Evolutionary conservation across 106 monocot genomes (phyloP).

Genomic region (Narthecium ossifragum): DNA sequence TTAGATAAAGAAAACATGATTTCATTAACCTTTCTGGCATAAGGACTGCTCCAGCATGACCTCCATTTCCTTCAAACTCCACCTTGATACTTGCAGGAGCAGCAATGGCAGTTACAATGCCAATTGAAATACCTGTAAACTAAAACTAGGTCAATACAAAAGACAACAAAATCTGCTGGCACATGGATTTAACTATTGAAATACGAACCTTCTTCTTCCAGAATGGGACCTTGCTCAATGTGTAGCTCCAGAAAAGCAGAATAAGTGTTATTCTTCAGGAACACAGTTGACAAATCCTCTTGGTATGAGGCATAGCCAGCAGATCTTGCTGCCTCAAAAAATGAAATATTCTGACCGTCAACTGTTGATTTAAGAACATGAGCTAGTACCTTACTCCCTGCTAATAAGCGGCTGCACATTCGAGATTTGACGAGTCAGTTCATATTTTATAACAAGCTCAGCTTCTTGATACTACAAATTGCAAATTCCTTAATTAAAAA

Average conservation of each 20-base stretch:
- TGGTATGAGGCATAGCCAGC: slow-evolving; percentile 58
- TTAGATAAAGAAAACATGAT: too few species aligned
- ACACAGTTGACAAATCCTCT: slow-evolving; percentile 55
- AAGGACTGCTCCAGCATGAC: slow-evolving; percentile 98
- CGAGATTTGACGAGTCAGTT: slow-evolving; percentile 1
- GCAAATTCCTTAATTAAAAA: too few species aligned
- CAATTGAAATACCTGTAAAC: slow-evolving; percentile 58
- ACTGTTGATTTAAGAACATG: slow-evolving; percentile 50
- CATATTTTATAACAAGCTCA: too few species aligned
- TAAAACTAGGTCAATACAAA: neutral
- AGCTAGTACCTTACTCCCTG: slow-evolving; percentile 56
- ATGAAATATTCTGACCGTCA: slow-evolving; percentile 78
- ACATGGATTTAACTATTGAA: slow-evolving; percentile 7
- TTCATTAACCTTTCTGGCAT: slow-evolving; percentile 93
- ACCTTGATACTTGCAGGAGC: slow-evolving; percentile 96
- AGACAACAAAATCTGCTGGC: too few species aligned
- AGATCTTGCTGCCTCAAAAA: slow-evolving; percentile 72
- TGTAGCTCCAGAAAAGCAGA: slow-evolving; percentile 93
- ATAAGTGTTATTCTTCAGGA: slow-evolving; percentile 71
- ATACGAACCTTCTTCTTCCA: slow-evolving; percentile 86
- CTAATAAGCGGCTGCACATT: slow-evolving; percentile 78
- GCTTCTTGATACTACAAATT: too few species aligned
- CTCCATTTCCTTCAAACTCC: slow-evolving; percentile 90
- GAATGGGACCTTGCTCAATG: slow-evolving; percentile 94
- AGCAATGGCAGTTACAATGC: slow-evolving; percentile 98